Evolutionary conservation across 176 grass and related monocot species (phyloP), one percentile per base, ranked within the genome.

Genomic region (Carex myosuroides): DNA sequence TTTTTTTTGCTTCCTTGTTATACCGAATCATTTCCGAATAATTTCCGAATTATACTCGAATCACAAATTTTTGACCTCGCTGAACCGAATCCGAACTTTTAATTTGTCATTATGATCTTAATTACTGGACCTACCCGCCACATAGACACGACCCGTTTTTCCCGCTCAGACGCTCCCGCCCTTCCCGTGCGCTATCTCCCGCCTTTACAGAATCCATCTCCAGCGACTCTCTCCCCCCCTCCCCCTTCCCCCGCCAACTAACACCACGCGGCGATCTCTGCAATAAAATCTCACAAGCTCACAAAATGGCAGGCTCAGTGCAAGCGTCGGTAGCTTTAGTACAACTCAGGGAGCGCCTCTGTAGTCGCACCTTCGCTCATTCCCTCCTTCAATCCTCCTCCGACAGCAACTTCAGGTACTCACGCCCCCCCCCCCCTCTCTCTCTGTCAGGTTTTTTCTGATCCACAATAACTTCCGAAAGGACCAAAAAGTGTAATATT

Each of bases 321-420:
- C 89, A 90, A 84, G 86, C 92, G 5, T 86, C 88, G 64, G 61
- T 73, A 20, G 64, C 91, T 61, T 82, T 98, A 18, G 90, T 91
- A 8, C 60, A 70, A n/a, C 85, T 92, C 75, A 89, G 91, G 8
- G 62, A 59, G 17, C 86, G 95, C 68, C 87, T 98, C 50, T 94
- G 87, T 57, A 87, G 91, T 79, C 92, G 89, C 13, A 85, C 74
- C 44, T 93, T 89, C 70, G 86, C 89, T 58, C 91, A 91, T 30
- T 84, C 85, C 6, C 67, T 56, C 13, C 89, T 98, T 72, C 89
- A 90, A 60, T 90, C 86, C 77, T 98, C 86, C 12, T 18, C 89
- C 4, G 84, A 94, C 57, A 91, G 81, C 74, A 98, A 98, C 30
- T 98, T 93, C 86, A 94, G 92, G 92, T 91, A 13, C 69, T 30